phyloP scores from a whole-genome alignment of 257 asterid genomes.

The Solanum pinnatisectum region DNA sequence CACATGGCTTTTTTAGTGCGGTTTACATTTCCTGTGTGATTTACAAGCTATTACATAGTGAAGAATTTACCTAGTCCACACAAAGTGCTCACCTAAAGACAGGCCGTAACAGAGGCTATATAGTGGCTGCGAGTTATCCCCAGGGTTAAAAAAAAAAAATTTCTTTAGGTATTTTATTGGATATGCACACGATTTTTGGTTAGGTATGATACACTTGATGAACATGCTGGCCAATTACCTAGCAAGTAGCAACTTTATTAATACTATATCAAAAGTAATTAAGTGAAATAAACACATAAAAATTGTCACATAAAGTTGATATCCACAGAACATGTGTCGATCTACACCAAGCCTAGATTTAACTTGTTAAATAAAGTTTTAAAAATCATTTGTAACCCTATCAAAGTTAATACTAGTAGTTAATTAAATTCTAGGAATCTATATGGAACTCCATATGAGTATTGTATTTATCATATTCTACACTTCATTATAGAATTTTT shows the following conservation, averaged over 20 bases:
- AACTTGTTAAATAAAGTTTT: background rate
- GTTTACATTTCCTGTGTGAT: too few species aligned
- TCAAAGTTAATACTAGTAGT: background rate
- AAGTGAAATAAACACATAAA: background rate
- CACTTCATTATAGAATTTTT: background rate
- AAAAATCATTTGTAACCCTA: background rate
- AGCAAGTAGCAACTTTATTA: background rate
- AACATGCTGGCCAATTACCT: background rate
- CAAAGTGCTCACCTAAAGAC: too few species aligned
- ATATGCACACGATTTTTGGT: background rate
- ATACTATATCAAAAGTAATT: background rate
- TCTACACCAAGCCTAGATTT: background rate
- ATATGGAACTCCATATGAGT: background rate
- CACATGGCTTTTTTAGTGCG: background rate
- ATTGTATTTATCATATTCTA: background rate
- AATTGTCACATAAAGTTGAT: background rate
- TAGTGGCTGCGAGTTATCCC: background rate
- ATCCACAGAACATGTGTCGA: background rate
- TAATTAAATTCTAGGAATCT: background rate
- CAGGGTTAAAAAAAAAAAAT: background rate
- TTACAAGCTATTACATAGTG: background rate
- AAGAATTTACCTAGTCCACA: too few species aligned
- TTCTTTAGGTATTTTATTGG: background rate
- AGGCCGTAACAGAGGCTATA: too few species aligned
- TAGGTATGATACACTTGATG: background rate